phyloP scores from a whole-genome alignment of 2,329 filamentous ascomycete species.

The Sarocladium kiliense region DNA sequence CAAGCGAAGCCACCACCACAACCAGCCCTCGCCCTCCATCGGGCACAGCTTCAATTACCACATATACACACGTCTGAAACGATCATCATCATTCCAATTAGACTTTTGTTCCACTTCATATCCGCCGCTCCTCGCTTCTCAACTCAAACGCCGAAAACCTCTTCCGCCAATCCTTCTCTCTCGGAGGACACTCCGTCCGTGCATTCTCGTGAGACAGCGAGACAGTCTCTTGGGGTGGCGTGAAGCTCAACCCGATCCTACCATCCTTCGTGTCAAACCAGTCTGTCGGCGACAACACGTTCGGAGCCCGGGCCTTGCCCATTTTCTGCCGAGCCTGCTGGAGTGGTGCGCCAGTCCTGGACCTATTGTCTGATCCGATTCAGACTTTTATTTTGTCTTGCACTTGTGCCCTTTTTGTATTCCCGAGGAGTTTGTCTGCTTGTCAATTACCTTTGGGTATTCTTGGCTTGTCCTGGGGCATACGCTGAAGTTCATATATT shows the following conservation, averaged over 20 bases:
- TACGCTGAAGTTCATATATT: too few species aligned
- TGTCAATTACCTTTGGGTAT: not conserved
- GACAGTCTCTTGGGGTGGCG: not conserved
- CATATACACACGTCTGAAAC: too few species aligned
- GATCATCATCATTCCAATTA: too few species aligned
- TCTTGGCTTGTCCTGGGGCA: not conserved
- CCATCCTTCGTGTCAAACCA: constrained; percentile 9
- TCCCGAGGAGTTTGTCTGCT: too few species aligned
- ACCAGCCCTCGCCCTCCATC: not conserved
- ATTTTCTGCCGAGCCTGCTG: too few species aligned
- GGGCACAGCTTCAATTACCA: too few species aligned
- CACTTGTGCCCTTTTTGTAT: too few species aligned
- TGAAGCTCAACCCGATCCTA: not conserved
- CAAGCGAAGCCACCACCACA: too few species aligned
- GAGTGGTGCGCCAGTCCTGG: not conserved
- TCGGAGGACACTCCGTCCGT: not conserved
- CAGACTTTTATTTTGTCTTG: not conserved
- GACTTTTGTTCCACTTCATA: too few species aligned
- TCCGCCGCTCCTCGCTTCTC: too few species aligned
- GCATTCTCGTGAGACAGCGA: too few species aligned
- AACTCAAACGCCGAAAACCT: too few species aligned
- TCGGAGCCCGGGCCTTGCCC: not conserved
- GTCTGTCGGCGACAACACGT: constrained; percentile 6
- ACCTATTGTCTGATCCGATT: not conserved
- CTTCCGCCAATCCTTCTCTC: not conserved